Evolutionary conservation across 768 basidiomycete species (phyloP), one percentile per base, ranked within the genome.

Genomic region (Asterophora parasitica): DNA sequence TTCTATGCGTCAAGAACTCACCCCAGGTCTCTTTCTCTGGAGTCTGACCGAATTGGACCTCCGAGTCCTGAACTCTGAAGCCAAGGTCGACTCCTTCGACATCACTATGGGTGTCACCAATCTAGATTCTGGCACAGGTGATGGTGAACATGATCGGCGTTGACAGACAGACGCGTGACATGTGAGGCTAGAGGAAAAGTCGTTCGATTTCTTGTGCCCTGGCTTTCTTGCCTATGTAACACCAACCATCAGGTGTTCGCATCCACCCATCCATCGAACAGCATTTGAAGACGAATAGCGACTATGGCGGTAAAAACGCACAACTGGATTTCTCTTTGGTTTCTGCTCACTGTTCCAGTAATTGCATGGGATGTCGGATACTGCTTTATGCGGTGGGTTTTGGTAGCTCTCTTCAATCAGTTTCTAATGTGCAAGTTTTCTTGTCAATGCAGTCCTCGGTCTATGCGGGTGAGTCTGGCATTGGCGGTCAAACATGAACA

Each of bases 341-440:
- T 88, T 58, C 54, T 85, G 4, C 39, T 89, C 19, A 77, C 80
- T 7, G 68, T 70, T 5, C 81, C 82, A 1, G 66, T 92, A 49
- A 76, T 91, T 49, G 52, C 78, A 45, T 92, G 89, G 90, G 89
- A 92, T 73, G 85, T 69, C 1, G 70, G 73, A n/a, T 92, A 88
- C 61, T 89, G 87, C 58, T 81, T 91, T 49, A 75, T 86, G 74
- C 75, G 89, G 89, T 87, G 52, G 50, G 78, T 60, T 20, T 16
- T 17, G 8, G 17, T 1, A 31, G 43, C 10, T 33, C n/a, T 49
- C 42, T 23, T 34, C 5, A 20, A n/a, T n/a, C n/a, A n/a, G n/a
- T n/a, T 23, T 39, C 31, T 39, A 15, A 40, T 33, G 7, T 12
- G 19, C 16, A 9, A 44, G 13, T 5, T 13, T 39, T n/a, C n/a